These are phyloP conservation scores for Candida saitoana DNA, from an alignment of 805 yeast species.

Conservation along the genomic window DNA sequence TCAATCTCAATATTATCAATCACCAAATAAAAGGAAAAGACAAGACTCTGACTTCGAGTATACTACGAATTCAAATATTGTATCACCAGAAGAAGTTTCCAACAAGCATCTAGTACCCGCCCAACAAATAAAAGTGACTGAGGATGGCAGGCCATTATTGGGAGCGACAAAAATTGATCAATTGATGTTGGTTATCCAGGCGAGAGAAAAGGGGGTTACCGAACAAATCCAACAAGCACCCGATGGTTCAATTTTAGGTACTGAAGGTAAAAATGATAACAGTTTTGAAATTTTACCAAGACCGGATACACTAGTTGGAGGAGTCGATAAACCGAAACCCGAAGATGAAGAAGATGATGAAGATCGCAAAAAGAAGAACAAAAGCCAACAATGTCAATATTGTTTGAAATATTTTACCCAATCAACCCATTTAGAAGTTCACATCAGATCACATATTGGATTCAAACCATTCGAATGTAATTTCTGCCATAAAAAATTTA, in stretches of 20 bases:
- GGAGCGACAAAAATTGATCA: slow-evolving; percentile 92
- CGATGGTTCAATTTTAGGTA: slow-evolving; percentile 65
- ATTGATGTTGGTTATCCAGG: slow-evolving; percentile 86
- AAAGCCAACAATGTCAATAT: slow-evolving; percentile 67
- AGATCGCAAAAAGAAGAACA: slow-evolving; percentile 25
- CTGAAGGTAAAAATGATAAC: slow-evolving; percentile 17
- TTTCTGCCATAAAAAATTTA: slow-evolving; percentile 74
- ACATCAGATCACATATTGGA: slow-evolving; percentile 82
- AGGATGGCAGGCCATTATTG: slow-evolving; percentile 64
- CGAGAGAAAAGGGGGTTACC: slow-evolving; percentile 73
- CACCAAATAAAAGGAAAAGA: not conserved
- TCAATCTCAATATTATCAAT: slow-evolving; percentile 3
- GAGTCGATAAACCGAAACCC: slow-evolving; percentile 61
- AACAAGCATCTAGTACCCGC: slow-evolving; percentile 38
- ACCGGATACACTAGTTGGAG: slow-evolving; percentile 68
- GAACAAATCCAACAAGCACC: slow-evolving; percentile 58
- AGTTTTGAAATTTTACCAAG: slow-evolving; percentile 44
- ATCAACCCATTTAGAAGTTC: slow-evolving; percentile 88
- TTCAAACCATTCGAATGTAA: slow-evolving; percentile 78
- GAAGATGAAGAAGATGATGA: slow-evolving; percentile 18
- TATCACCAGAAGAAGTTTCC: slow-evolving; percentile 1
- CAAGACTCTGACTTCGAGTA: slow-evolving; percentile 1
- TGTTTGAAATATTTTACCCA: slow-evolving; percentile 82
- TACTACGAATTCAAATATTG: not conserved
- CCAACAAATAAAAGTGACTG: slow-evolving; percentile 44